These are phyloP conservation scores for Pichia kudriavzevii DNA, from an alignment of 1,139 yeast genomes.

Conservation along the genomic window DNA sequence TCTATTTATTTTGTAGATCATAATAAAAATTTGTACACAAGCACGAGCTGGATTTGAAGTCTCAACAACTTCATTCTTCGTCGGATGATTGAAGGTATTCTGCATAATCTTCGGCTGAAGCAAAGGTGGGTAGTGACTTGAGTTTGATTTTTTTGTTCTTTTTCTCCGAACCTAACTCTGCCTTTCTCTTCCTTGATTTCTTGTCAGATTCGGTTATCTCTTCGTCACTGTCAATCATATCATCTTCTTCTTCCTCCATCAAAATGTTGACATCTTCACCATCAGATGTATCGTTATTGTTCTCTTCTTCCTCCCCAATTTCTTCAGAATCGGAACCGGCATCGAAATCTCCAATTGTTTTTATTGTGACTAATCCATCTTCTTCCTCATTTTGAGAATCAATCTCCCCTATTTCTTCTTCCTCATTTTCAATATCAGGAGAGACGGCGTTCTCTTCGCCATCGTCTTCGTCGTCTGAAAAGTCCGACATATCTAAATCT, in stretches of 20 bases:
- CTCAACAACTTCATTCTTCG: too few species aligned
- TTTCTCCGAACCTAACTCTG: conserved; percentile 23
- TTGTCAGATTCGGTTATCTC: conserved; percentile 22
- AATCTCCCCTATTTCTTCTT: background rate
- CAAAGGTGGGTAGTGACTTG: conserved; percentile 74
- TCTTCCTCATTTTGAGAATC: conserved; percentile 14
- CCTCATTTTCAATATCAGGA: background rate
- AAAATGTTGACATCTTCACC: conserved; percentile 28
- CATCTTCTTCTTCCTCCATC: conserved; percentile 29
- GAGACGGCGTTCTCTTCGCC: conserved; percentile 15
- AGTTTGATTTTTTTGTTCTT: conserved; percentile 53
- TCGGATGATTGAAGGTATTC: conserved; percentile 62
- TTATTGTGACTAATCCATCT: conserved; percentile 10
- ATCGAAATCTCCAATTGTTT: conserved; percentile 4
- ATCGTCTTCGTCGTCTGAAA: conserved; percentile 30
- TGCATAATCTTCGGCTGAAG: conserved; percentile 85
- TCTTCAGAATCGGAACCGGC: conserved; percentile 14
- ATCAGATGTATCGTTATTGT: conserved; percentile 28
- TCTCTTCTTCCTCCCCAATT: conserved; percentile 27
- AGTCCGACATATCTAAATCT: conserved; percentile 36
- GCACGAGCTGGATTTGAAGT: too few species aligned
- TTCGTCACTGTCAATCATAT: conserved; percentile 21
- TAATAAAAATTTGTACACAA: too few species aligned
- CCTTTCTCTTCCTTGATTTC: conserved; percentile 20
- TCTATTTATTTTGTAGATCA: too few species aligned